Evolutionary conservation across 306 rosid species (phyloP), one percentile per base, ranked within the genome.

Genomic region (Sicyos baderoa): DNA sequence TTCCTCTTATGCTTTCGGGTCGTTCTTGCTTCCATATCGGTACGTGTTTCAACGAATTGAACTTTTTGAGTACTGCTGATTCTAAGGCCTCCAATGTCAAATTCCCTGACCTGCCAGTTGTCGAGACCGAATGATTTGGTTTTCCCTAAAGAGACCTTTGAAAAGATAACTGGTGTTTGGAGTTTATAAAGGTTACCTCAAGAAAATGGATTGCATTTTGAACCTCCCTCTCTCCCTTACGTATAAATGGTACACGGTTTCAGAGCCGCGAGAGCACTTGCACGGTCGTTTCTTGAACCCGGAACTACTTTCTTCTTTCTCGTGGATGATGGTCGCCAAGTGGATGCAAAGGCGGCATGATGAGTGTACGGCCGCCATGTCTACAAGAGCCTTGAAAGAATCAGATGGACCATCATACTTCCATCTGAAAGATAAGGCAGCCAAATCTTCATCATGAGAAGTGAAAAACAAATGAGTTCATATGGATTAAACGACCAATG

Each of bases 361-460:
- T 61, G 97, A 93, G 85, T 93, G 99, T 74, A 93, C 96, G 29
- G 95, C 95, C 56, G 99, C 99, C 99, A 93, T 93, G 83, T 93
- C 99, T 73, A 93, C 87, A 27, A 93, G 90, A 53, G 99, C 99
- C 87, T 93, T 93, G 91, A 93, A 93, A 72, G 96, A 85, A 80
- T 93, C 91, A 23, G 91, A 86, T 69, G 99, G 99, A 0, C 99
- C 99, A 50, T 93, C 96, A 58, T 84, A 80, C 84, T 93, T 93
- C 99, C 99, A 93, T 87, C 99, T 93, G 23, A 45, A 65, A 45
- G 37, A 65, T 45, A 45, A 35, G 52, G 37, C 9, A 61, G 50
- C 27, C 32, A 64, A 64, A 64, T 42, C 53, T 64, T 64, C 53
- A 61, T 72, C 50, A 51, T 67, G 74, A 22, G 70, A 16, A 56